Evolutionary conservation across 192 early-diverging fungal genomes (phyloP), one percentile per base, ranked within the genome.

Genomic region (Rhizoclosmatium globosum): DNA sequence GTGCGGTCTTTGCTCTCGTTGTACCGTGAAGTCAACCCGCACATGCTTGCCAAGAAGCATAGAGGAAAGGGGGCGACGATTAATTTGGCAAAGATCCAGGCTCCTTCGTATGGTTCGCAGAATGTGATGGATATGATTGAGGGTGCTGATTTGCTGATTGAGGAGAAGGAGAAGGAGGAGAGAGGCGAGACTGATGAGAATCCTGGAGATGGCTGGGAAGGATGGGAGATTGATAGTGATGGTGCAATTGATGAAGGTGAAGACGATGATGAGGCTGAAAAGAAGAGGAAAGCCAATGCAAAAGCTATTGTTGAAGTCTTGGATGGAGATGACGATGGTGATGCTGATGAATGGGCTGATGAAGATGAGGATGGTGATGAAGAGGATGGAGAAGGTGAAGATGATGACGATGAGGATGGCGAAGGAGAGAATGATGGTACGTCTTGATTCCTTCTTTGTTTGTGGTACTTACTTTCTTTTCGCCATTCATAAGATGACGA

Each of bases 1-100:
- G 94, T 94, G 2, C 88, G 97, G 62, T 92, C 95, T 3, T 83
- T 99, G 79, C 91, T 99, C 68, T 86, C 88, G 39, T 89, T 99
- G n/a, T 99, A 92, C 90, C 86, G 98, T 38, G 96, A 99, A 74
- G 82, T 97, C 71, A 99, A 99, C 85, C 98, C 98, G 3, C 93
- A 95, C 84, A 82, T 99, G 88, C 88, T 99, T 23, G 87, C 90
- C 61, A 94, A 94, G 80, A 96, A 95, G 81, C 96, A 99, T 76
- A 88, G 98, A 58, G 87, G 98, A 44, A 97, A 96, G 82, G 87
- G 85, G 4, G 97, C 93, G 7, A 87, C 93, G 3, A 91, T 96
- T 61, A 85, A 84, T 60, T 81, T 97, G 75, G 94, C 89, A 68
- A 84, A 91, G 48, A 88, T 87, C 61, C 86, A 89, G 42, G 82